Evolutionary conservation across 169 alveolate genomes (phyloP).

Genomic region (Plasmodium relictum): DNA sequence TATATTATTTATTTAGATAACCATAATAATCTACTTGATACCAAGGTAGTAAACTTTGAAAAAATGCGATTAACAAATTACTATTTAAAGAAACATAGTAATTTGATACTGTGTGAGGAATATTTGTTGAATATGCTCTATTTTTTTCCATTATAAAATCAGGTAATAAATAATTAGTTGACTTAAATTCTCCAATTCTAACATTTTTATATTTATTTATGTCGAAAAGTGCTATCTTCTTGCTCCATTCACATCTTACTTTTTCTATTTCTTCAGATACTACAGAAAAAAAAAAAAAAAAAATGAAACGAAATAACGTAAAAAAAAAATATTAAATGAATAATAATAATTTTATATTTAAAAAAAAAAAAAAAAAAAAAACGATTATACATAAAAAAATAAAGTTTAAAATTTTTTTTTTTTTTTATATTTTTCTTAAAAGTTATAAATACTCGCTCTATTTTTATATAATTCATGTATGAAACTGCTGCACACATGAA

Average conservation of each 20-base stretch:
- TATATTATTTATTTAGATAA: constrained; percentile 24
- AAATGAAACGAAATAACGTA: background rate
- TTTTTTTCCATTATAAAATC: constrained; percentile 66
- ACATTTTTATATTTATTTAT: constrained; percentile 49
- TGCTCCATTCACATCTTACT: constrained; percentile 11
- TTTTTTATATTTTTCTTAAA: background rate
- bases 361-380: no score
- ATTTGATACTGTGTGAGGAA: constrained; percentile 1
- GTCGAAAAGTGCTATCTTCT: constrained; percentile 26
- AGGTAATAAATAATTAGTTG: constrained; percentile 42
- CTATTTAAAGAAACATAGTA: constrained; percentile 53
- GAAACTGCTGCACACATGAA: constrained; percentile 64
- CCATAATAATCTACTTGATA: constrained; percentile 73
- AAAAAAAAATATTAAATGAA: no score
- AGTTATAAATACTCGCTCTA: constrained; percentile 3
- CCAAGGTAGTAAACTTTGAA: constrained; percentile 71
- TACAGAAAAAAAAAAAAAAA: background rate
- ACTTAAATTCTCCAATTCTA: constrained; percentile 61
- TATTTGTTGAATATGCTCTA: constrained; percentile 20
- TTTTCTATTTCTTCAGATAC: constrained; percentile 26
- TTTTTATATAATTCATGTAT: constrained; percentile 43
- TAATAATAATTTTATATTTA: no score
- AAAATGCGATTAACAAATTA: constrained; percentile 42
- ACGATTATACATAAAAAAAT: no score
- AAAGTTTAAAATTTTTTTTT: no score